phyloP scores from a whole-genome alignment of 2,329 filamentous ascomycete species.

The Monosporascus ibericus region DNA sequence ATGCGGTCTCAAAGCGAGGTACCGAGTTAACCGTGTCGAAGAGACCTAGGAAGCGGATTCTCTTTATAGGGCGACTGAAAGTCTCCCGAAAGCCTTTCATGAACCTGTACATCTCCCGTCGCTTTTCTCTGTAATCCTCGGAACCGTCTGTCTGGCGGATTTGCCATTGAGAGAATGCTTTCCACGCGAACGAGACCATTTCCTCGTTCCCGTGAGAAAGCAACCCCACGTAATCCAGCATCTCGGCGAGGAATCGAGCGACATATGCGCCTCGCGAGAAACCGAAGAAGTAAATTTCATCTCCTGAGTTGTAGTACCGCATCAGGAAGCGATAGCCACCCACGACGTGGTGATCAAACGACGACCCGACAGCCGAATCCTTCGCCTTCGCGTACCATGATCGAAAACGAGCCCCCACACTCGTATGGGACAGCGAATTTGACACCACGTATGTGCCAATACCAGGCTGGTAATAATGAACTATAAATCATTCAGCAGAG shows the following conservation, averaged over 20 bases:
- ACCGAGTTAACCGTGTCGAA: conserved; percentile 82
- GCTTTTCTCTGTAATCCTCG: conserved; percentile 40
- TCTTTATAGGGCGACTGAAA: conserved; percentile 67
- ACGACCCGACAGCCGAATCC: conserved; percentile 73
- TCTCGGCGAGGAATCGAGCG: conserved; percentile 71
- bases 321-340: conserved; percentile 76
- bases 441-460: conserved; percentile 69
- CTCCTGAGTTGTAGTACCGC: conserved; percentile 60
- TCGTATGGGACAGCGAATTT: conserved; percentile 51
- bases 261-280: conserved; percentile 70
- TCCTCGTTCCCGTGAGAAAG: conserved; percentile 80
- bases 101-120: conserved; percentile 62
- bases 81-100: conserved; percentile 78
- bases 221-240: conserved; percentile 77
- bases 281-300: conserved; percentile 67
- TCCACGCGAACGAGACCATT: conserved; percentile 80
- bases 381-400: conserved; percentile 69
- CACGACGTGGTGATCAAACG: conserved; percentile 77
- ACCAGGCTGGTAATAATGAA: conserved; percentile 60
- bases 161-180: conserved; percentile 71
- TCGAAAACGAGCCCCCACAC: conserved; percentile 48
- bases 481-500: conserved; percentile 17
- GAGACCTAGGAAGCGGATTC: conserved; percentile 70
- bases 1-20: conserved; percentile 66
- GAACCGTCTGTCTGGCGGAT: conserved; percentile 42